Evolutionary conservation across 2,329 filamentous ascomycete species (phyloP).

Genomic region (Ceratocystiopsis sp.): DNA sequence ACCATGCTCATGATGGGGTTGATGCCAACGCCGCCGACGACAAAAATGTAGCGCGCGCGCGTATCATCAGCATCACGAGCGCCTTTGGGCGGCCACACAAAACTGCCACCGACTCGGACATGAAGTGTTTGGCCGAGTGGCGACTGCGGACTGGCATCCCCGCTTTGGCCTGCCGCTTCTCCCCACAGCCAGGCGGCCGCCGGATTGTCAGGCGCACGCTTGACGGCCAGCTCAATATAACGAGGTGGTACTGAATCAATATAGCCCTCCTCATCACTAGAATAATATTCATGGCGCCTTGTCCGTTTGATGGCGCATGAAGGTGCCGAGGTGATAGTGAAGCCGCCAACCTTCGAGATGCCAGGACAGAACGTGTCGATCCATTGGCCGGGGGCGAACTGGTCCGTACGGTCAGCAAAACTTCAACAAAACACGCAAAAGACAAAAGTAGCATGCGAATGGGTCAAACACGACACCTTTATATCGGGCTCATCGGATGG

Average conservation of each 20-base stretch:
- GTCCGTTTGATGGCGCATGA: conserved; percentile 12
- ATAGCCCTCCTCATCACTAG: too few relatives aligned
- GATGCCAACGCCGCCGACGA: conserved; percentile 70
- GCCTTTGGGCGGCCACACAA: conserved; percentile 54
- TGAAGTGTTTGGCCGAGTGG: conserved; percentile 39
- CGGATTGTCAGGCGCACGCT: conserved; percentile 52
- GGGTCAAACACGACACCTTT: conserved; percentile 23
- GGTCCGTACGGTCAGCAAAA: conserved; percentile 13
- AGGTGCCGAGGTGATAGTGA: conserved; percentile 71
- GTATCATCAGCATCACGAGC: conserved; percentile 18
- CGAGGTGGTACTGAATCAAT: neutral
- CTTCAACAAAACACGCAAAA: too few relatives aligned
- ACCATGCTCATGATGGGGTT: conserved; percentile 69
- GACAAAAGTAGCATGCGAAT: neutral
- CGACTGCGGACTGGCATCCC: conserved; percentile 18
- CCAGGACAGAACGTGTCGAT: conserved; percentile 64
- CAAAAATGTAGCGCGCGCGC: conserved; percentile 41
- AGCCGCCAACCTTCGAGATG: conserved; percentile 58
- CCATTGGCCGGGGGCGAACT: conserved; percentile 78
- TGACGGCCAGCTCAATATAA: conserved; percentile 65
- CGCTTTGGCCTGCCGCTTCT: neutral
- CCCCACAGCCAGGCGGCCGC: conserved; percentile 64
- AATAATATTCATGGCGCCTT: too few relatives aligned
- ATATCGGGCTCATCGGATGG: conserved; percentile 26
- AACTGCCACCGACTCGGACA: conserved; percentile 65